These are phyloP conservation scores for Zygosaccharomyces sapae DNA, from an alignment of 1,139 yeast genomes.

Conservation along the genomic window DNA sequence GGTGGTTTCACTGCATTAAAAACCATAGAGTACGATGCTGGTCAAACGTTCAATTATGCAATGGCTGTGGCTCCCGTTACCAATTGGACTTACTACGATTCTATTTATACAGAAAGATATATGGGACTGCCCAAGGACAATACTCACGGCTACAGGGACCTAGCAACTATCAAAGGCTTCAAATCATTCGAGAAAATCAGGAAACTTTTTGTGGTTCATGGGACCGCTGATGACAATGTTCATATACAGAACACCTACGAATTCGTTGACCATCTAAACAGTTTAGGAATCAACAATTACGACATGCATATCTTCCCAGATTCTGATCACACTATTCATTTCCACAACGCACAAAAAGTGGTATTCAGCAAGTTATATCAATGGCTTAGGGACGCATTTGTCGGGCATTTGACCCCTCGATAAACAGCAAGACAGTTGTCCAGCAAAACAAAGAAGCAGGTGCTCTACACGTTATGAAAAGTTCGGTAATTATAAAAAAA, in stretches of 20 bases:
- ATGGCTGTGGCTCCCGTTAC: slow-evolving; percentile 87
- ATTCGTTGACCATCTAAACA: slow-evolving; percentile 65
- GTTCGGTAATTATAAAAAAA: not conserved
- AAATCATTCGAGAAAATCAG: slow-evolving; percentile 46
- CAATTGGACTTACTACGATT: slow-evolving; percentile 70
- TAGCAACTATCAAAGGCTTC: slow-evolving; percentile 46
- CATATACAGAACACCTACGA: slow-evolving; percentile 83
- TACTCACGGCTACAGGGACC: slow-evolving; percentile 44
- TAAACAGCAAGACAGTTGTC: not conserved
- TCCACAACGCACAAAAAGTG: slow-evolving; percentile 72
- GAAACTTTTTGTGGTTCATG: slow-evolving; percentile 83
- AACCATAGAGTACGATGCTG: slow-evolving; percentile 67
- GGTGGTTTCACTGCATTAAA: slow-evolving; percentile 80
- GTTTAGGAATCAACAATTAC: slow-evolving; percentile 65
- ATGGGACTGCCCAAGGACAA: slow-evolving; percentile 67
- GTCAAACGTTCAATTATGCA: slow-evolving; percentile 65
- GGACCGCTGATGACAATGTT: slow-evolving; percentile 96
- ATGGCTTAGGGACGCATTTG: slow-evolving; percentile 73
- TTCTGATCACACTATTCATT: slow-evolving; percentile 77
- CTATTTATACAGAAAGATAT: slow-evolving; percentile 75
- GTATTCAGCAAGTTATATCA: slow-evolving; percentile 68
- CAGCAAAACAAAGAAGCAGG: not conserved
- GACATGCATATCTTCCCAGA: slow-evolving; percentile 93
- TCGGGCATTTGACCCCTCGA: slow-evolving; percentile 43
- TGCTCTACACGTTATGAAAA: not conserved